phyloP scores from a whole-genome alignment of 2,329 filamentous ascomycete species.

The Phyllachora maydis region DNA sequence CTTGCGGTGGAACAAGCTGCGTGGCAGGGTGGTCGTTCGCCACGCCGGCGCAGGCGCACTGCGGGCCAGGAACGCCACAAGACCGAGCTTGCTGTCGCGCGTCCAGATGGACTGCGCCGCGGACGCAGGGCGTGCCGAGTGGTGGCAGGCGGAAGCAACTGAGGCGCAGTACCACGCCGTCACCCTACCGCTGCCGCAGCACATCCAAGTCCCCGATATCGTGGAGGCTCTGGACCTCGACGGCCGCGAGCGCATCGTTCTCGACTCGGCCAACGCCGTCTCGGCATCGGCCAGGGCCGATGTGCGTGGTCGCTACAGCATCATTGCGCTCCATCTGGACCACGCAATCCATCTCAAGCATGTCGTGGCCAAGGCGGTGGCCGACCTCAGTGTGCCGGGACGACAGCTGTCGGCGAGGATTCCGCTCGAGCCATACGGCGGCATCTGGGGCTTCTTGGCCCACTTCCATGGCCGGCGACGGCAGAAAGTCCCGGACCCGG shows the following conservation, averaged over 20 bases:
- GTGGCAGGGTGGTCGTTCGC: slow-evolving; percentile 5
- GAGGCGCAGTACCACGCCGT: slow-evolving; percentile 15
- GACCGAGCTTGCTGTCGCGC: slow-evolving; percentile 12
- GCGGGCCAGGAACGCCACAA: slow-evolving; percentile 12
- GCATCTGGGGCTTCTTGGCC: slow-evolving; percentile 29
- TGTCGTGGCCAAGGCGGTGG: slow-evolving; percentile 3
- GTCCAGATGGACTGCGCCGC: slow-evolving; percentile 1
- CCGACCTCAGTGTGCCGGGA: slow-evolving; percentile 3
- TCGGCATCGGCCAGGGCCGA: slow-evolving; percentile 17
- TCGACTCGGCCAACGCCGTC: slow-evolving; percentile 37
- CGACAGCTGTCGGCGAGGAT: slow-evolving; percentile 9
- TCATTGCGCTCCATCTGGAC: slow-evolving; percentile 46
- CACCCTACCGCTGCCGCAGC: slow-evolving; percentile 20
- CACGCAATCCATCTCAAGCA: slow-evolving; percentile 19
- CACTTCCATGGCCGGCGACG: slow-evolving; percentile 17
- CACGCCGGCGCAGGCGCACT: slow-evolving; percentile 3
- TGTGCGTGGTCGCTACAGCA: slow-evolving; percentile 45
- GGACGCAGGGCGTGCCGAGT: too few relatives aligned
- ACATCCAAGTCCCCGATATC: slow-evolving; percentile 29
- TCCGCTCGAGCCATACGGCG: slow-evolving; percentile 9
- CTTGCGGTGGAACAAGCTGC: slow-evolving; percentile 31
- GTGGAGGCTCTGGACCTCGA: slow-evolving; percentile 24
- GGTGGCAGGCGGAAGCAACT: slow-evolving; percentile 6
- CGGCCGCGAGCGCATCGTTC: slow-evolving; percentile 24
- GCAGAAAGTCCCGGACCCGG: slow-evolving; percentile 5